These are phyloP conservation scores for Raffaelea arxii DNA, from an alignment of 2,329 filamentous ascomycete species.

Conservation along the genomic window DNA sequence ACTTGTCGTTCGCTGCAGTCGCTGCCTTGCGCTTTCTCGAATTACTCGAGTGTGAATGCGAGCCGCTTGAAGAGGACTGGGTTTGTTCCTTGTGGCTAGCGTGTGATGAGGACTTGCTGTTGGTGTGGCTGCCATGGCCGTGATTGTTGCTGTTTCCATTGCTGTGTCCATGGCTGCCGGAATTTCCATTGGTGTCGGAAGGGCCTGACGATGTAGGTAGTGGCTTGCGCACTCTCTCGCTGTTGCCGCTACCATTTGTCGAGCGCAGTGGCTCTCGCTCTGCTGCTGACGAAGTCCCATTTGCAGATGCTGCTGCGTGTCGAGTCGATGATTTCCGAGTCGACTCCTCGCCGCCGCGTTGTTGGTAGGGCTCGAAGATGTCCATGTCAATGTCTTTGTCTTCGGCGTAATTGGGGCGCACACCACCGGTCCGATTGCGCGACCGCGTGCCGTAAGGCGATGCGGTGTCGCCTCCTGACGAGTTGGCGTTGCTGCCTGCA, in stretches of 20 bases:
- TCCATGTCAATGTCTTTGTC: constrained; percentile 86
- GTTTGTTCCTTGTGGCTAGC: constrained; percentile 16
- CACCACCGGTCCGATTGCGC: constrained; percentile 70
- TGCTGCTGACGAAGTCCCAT: constrained; percentile 2
- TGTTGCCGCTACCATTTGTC: constrained; percentile 5
- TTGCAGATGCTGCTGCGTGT: constrained; percentile 9
- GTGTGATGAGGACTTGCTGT: constrained; percentile 1
- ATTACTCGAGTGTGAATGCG: constrained; percentile 41
- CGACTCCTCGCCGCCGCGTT: constrained; percentile 44
- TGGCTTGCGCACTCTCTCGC: constrained; percentile 11
- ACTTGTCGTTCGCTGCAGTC: constrained; percentile 16
- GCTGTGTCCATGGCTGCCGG: constrained; percentile 13
- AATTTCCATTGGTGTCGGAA: constrained; percentile 2
- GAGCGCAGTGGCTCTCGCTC: constrained; percentile 9
- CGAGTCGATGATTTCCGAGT: constrained; percentile 45
- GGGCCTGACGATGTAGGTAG: constrained; percentile 11
- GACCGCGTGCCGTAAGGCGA: constrained; percentile 87
- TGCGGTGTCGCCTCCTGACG: constrained; percentile 29
- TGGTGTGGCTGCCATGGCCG: constrained; percentile 12
- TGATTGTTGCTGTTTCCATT: constrained; percentile 10
- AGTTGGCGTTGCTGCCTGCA: constrained; percentile 11
- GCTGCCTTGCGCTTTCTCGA: constrained; percentile 83
- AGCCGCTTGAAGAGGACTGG: constrained; percentile 9
- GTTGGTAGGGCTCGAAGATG: constrained; percentile 57
- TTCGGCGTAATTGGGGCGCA: constrained; percentile 91